Percentiles rank a stretch among this genome's conserved stretches.
Evolutionary conservation across 495 filamentous ascomycete species (phyloP).

Genomic region (Aspergillus coremiiformis): DNA sequence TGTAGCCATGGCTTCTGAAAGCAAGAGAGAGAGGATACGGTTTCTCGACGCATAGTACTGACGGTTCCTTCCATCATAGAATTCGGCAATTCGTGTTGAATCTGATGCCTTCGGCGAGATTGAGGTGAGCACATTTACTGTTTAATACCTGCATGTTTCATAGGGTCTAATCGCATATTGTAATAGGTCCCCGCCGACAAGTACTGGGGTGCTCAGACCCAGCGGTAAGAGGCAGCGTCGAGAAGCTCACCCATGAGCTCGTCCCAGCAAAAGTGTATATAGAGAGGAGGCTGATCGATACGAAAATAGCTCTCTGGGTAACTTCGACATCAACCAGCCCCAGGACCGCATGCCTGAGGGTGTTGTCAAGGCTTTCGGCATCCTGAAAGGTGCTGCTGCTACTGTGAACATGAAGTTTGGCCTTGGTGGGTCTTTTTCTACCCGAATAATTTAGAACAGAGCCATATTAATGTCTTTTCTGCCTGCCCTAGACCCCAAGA

Average conservation of each 20-base stretch:
- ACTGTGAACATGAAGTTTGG: constrained; percentile 93
- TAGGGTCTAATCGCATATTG: constrained; percentile 16
- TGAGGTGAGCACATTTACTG: constrained; percentile 34
- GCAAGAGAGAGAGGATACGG: not conserved
- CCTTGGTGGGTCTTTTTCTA: constrained; percentile 61
- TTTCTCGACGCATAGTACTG: not conserved
- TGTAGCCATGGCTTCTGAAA: not conserved
- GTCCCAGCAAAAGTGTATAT: not conserved
- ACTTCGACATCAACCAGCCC: constrained; percentile 99
- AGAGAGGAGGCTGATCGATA: constrained; percentile 12
- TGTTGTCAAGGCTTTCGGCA: constrained; percentile 87
- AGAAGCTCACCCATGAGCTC: not conserved
- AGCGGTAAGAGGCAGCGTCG: constrained; percentile 50
- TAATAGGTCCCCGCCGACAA: constrained; percentile 75
- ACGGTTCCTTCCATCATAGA: constrained; percentile 23
- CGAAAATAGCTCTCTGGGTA: constrained; percentile 64
- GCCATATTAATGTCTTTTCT: not conserved
- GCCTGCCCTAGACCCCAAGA: constrained; percentile 59
- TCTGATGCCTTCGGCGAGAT: constrained; percentile 97
- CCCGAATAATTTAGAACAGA: not conserved
- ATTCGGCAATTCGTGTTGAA: constrained; percentile 58
- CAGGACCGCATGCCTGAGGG: constrained; percentile 96
- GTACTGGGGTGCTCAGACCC: constrained; percentile 99
- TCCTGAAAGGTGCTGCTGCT: constrained; percentile 94
- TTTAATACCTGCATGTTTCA: not conserved